phyloP scores from a whole-genome alignment of 768 basidiomycete genomes.

The Calocera cornea region DNA sequence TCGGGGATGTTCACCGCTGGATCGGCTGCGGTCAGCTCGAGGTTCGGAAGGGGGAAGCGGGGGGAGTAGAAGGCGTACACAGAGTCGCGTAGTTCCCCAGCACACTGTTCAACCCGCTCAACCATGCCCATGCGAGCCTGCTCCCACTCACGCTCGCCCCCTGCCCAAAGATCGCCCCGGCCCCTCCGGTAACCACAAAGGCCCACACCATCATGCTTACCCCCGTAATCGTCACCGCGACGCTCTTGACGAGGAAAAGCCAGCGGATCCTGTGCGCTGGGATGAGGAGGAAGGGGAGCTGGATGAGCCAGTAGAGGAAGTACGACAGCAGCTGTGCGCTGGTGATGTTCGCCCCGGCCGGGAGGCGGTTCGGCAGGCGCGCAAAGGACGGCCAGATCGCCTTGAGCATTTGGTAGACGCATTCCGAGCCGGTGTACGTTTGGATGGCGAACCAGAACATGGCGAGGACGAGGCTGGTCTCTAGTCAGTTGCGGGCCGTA shows the following conservation, averaged over 20 bases:
- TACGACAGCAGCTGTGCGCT: slow-evolving; percentile 54
- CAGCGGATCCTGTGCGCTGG: slow-evolving; percentile 66
- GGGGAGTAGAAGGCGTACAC: slow-evolving; percentile 43
- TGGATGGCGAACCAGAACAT: slow-evolving; percentile 51
- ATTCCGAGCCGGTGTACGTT: slow-evolving; percentile 12
- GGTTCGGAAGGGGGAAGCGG: background rate
- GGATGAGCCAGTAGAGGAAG: slow-evolving; percentile 63
- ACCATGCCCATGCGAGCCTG: slow-evolving; percentile 61
- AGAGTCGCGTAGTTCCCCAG: slow-evolving; percentile 47
- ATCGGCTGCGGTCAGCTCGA: too few relatives aligned
- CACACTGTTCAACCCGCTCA: slow-evolving; percentile 61
- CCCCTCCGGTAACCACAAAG: slow-evolving; percentile 43
- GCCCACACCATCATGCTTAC: slow-evolving; percentile 70
- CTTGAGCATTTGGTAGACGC: slow-evolving; percentile 55
- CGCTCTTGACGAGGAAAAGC: slow-evolving; percentile 56
- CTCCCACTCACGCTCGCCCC: slow-evolving; percentile 41
- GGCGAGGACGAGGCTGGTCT: slow-evolving; percentile 39
- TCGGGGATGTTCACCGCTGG: slow-evolving; percentile 57
- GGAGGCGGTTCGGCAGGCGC: slow-evolving; percentile 48
- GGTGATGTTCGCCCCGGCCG: slow-evolving; percentile 46
- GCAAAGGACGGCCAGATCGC: slow-evolving; percentile 69
- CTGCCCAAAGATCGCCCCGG: slow-evolving; percentile 43
- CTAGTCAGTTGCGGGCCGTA: too few relatives aligned
- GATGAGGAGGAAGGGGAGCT: slow-evolving; percentile 60
- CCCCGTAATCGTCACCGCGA: slow-evolving; percentile 51